Conservation (phyloP, 306 rosid species). For the Lotus japonicus region DNA sequence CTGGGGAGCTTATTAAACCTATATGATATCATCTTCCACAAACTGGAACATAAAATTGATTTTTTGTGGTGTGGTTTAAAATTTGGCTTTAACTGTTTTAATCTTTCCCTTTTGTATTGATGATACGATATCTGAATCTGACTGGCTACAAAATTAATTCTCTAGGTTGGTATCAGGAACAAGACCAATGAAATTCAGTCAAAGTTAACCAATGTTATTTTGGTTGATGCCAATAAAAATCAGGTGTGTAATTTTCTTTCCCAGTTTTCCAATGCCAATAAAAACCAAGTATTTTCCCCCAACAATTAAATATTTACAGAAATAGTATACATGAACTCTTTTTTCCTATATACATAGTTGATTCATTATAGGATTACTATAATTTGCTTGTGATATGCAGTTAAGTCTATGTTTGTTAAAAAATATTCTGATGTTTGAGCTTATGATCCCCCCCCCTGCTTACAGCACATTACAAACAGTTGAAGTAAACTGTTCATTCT, state of each 20-base stretch:
- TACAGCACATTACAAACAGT: background rate
- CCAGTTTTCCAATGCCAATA: conserved; percentile 17
- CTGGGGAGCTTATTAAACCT: conserved; percentile 5
- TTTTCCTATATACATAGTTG: background rate
- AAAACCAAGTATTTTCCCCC: background rate
- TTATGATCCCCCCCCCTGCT: background rate
- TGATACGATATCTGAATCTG: conserved; percentile 3
- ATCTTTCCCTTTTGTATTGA: conserved; percentile 3
- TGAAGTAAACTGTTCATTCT: background rate
- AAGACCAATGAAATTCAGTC: conserved; percentile 84
- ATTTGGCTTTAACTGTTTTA: background rate
- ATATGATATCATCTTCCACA: background rate
- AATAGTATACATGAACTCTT: background rate
- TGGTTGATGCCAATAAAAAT: conserved; percentile 76
- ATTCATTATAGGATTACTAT: background rate
- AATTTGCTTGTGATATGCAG: background rate
- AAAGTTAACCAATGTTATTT: conserved; percentile 60
- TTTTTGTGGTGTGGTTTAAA: background rate
- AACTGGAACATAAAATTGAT: background rate
- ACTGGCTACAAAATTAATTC: conserved; percentile 14
- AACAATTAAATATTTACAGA: background rate
- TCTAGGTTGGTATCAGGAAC: conserved; percentile 80
- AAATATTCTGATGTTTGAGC: background rate
- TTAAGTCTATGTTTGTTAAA: background rate
- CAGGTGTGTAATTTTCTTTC: conserved; percentile 46